Percentiles rank a stretch among this genome's conserved stretches.
phyloP scores from a whole-genome alignment of 2,329 filamentous ascomycete genomes.

The Calonectria pauciramosa region DNA sequence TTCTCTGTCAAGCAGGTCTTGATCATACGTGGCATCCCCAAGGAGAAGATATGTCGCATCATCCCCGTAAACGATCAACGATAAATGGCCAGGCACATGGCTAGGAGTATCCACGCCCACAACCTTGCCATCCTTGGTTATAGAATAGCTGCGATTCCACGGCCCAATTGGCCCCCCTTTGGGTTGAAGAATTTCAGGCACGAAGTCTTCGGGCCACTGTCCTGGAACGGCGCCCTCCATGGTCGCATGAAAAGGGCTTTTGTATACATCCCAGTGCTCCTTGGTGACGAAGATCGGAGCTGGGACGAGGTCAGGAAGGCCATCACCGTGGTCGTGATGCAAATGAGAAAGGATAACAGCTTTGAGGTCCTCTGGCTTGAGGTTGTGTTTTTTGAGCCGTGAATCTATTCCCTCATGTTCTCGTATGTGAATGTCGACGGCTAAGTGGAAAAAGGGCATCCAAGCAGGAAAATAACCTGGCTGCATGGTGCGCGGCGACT shows the following conservation, averaged over 20 bases:
- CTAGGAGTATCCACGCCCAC: neutral
- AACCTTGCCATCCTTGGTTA: neutral
- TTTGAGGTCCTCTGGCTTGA: neutral
- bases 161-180: neutral
- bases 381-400: neutral
- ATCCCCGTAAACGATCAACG: neutral
- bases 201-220: neutral
- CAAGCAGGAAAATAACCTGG: neutral
- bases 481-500: neutral
- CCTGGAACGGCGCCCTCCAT: neutral
- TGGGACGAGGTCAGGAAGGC: neutral
- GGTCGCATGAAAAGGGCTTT: neutral
- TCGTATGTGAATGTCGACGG: neutral
- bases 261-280: neutral
- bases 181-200: neutral
- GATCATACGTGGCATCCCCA: neutral
- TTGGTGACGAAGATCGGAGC: neutral
- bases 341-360: neutral
- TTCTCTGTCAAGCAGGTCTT: neutral
- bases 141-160: neutral
- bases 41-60: neutral
- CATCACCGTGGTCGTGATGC: neutral
- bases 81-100: neutral
- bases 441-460: neutral
- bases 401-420: neutral